A percentile compares a stretch with the other conserved stretches of the same genome.
Conservation (phyloP, 2,329 filamentous ascomycete genomes). For the Fusarium metavorans region DNA sequence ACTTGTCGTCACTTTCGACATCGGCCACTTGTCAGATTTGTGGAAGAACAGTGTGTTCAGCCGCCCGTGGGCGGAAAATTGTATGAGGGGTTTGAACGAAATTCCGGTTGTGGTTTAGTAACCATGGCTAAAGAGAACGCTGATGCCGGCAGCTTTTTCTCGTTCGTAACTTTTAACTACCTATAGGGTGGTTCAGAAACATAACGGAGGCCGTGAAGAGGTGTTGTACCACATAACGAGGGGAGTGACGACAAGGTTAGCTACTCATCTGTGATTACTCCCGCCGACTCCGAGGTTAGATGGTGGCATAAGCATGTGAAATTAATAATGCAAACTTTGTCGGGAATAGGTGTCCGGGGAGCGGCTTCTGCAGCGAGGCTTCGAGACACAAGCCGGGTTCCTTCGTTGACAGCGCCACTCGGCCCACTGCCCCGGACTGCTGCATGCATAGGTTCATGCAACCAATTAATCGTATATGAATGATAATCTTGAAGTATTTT, state of each 20-base stretch:
- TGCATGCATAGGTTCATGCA: neutral
- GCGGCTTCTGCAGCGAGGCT: neutral
- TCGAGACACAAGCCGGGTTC: neutral
- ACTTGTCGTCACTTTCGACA: neutral
- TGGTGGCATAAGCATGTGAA: neutral
- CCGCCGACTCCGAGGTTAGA: neutral
- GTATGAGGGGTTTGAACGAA: neutral
- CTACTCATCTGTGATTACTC: neutral
- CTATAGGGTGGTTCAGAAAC: neutral
- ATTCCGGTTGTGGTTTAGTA: neutral
- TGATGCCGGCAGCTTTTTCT: neutral
- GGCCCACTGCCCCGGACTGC: neutral
- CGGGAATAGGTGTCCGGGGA: neutral
- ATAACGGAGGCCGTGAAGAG: neutral
- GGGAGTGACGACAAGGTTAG: neutral
- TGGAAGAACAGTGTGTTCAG: neutral
- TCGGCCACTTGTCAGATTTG: neutral
- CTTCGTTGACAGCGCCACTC: neutral
- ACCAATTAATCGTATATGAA: neutral
- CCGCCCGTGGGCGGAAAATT: neutral
- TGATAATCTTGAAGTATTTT: neutral
- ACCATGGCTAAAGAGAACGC: neutral
- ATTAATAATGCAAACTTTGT: neutral
- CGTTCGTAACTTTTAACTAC: too few species aligned
- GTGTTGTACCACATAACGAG: neutral